Percentiles rank a stretch among this genome's conserved stretches.
Conservation (phyloP, 768 basidiomycete genomes). For the Chalciporus sphaerocephalus region DNA sequence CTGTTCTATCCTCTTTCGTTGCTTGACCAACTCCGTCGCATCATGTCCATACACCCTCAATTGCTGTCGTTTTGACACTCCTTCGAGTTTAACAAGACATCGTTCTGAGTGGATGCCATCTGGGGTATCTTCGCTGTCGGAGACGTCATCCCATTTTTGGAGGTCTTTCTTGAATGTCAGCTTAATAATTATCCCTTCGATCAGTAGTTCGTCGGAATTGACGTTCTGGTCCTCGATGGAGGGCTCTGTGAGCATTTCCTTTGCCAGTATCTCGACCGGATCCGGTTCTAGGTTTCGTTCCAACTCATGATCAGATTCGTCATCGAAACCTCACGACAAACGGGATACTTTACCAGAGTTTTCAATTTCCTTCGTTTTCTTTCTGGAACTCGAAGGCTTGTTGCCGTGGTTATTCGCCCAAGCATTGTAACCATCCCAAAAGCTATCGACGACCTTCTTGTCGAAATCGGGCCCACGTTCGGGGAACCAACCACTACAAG, state of each 20-base stretch:
- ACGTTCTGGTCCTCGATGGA: neutral
- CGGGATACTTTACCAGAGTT: no score
- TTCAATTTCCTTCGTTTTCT: no score
- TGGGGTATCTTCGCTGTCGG: neutral
- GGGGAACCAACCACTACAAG: no score
- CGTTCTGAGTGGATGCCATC: neutral
- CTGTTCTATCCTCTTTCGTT: neutral
- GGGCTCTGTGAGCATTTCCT: neutral
- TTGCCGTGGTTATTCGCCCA: no score
- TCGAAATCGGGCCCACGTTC: no score
- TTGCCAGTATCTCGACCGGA: neutral
- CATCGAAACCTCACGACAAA: no score
- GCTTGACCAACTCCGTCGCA: neutral
- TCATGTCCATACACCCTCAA: neutral
- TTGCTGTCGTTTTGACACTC: neutral
- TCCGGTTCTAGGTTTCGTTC: neutral
- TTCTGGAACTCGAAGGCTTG: no score
- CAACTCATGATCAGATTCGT: no score
- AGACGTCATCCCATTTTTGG: neutral
- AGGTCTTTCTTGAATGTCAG: neutral
- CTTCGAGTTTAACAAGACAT: conserved; percentile 1
- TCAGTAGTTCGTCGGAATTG: neutral
- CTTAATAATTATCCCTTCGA: neutral
- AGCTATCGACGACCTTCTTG: no score
- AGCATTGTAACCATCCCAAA: no score